Evolutionary conservation across 179 eudicot species (phyloP), one percentile per base, ranked within the genome.

Genomic region (Pouteria campechiana): DNA sequence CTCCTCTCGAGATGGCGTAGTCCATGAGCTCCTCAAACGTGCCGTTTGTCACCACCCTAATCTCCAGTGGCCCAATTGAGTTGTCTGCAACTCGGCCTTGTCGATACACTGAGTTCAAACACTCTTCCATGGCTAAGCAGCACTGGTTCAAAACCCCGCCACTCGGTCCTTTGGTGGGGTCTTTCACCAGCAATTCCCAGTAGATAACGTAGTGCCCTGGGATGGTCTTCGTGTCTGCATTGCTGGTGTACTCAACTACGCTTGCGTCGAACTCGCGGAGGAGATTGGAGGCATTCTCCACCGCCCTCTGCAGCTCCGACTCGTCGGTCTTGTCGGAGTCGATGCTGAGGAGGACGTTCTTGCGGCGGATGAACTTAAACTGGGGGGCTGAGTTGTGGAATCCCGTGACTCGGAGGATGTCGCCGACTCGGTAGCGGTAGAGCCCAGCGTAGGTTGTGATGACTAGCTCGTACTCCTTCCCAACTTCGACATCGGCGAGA

Each of bases 21-120:
- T 67, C 74, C 78, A 72, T 72, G 2, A 72, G 20, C 37, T 72
- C 70, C 41, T 72, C 78, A 39, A 72, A 72, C 7, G 78, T 67
- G 0, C 71, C 74, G 20, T 40, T 63, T 8, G 55, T 56, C 37
- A 72, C 78, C 4, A 72, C 64, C 35, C 68, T 40, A 2, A 46
- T 58, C 44, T 62, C 64, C 21, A 67, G 32, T 0, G 73, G 64
- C 6, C 73, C 73, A 12, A 67, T 61, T 7, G 73, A 67, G 18
- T 48, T 37, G 14, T 58, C 61, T n/a, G 51, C 63, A 2, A 51
- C 73, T n/a, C 73, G 46, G 11, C 64, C 37, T 15, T 61, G 68
- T 16, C 68, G 41, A 34, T 67, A 67, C 7, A 67, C 67, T n/a
- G 73, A 61, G 64, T 61, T 61, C 16, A 67, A 7, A 0, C 56